These are phyloP conservation scores for Funneliformis geosporum DNA, from an alignment of 192 early-diverging fungal genomes.

Conservation along the genomic window DNA sequence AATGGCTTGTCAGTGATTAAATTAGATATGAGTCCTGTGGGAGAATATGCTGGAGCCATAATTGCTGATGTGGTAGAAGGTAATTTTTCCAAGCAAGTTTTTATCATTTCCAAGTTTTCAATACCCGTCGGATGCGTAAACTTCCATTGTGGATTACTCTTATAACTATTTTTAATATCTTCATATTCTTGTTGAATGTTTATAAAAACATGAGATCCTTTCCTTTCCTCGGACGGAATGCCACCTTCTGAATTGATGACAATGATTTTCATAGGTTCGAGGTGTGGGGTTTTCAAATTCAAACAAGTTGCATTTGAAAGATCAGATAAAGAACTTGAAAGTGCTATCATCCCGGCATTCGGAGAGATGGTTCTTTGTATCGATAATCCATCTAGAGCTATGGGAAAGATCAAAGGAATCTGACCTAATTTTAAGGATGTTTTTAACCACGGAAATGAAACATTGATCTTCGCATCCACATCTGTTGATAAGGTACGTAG, in stretches of 20 bases:
- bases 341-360: slow-evolving; percentile 57
- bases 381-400: slow-evolving; percentile 43
- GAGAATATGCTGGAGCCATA: slow-evolving; percentile 59
- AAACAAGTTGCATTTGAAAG: slow-evolving; percentile 18
- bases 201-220: slow-evolving; percentile 67
- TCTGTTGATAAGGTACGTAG: slow-evolving; percentile 5
- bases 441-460: slow-evolving; percentile 55
- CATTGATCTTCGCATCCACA: slow-evolving; percentile 32
- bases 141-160: slow-evolving; percentile 37
- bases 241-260: slow-evolving; percentile 73
- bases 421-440: slow-evolving; percentile 62
- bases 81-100: slow-evolving; percentile 62
- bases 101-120: slow-evolving; percentile 63
- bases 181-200: slow-evolving; percentile 81
- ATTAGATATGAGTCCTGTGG: slow-evolving; percentile 61
- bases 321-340: slow-evolving; percentile 40
- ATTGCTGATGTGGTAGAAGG: slow-evolving; percentile 81
- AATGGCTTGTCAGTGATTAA: slow-evolving; percentile 78
- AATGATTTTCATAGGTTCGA: slow-evolving; percentile 60
- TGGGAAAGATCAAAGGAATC: slow-evolving; percentile 62
- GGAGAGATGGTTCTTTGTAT: slow-evolving; percentile 45
- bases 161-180: slow-evolving; percentile 47
- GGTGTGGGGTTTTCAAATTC: slow-evolving; percentile 25
- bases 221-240: slow-evolving; percentile 54
- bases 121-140: slow-evolving; percentile 41